Base-by-base conservation (phyloP, 148 eudicot genomes). In the Rhododendron simsii region DNA sequence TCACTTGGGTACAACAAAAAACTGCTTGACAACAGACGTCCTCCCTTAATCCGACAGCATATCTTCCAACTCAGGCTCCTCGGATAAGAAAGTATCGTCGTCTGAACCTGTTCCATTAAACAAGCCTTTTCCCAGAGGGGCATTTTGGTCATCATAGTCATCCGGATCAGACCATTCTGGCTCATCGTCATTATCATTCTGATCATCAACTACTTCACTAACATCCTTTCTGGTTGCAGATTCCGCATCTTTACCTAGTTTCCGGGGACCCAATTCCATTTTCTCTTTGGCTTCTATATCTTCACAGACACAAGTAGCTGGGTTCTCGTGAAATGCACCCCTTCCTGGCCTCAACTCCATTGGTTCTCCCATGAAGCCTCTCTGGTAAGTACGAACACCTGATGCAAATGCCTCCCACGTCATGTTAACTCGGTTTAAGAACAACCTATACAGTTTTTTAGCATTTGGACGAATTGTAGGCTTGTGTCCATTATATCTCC, bases 401-500 rank as follows among this genome's bases (percentile, higher is more conserved):
- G 95, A 89, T 45, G 95, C 87, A 89, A 95, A 97, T 87, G 92
- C 98, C 69, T 94, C 98, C 99, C 99, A 95, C 30, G 96, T 94
- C 93, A 91, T 90, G 91, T 97, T 95, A 63, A 81, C 87, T 86
- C 95, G 91, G 90, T 85, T 92, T 69, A 85, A 53, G 84, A 97
- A 94, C 79, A 95, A 89, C 85, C 88, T 90, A 86, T 88, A 90
- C 78, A 97, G 90, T 83, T 97, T 97, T 89, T 97, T 97, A 45
- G 95, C 95, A 91, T 97, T 97, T 30, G 99, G 99, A 33, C 99
- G 98, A 77, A 97, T 93, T 14, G 99, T 97, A 80, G 98, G 99
- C 89, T 97, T 97, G 88, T 97, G 99, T 44, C 98, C 98, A 86
- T 92, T 91, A 89, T 97, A 97, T 92, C 98, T 94, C 98, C 99